Evolutionary conservation across 2,329 filamentous ascomycete species (phyloP), one percentile per base, ranked within the genome.

Genomic region (Daldinia sp.): DNA sequence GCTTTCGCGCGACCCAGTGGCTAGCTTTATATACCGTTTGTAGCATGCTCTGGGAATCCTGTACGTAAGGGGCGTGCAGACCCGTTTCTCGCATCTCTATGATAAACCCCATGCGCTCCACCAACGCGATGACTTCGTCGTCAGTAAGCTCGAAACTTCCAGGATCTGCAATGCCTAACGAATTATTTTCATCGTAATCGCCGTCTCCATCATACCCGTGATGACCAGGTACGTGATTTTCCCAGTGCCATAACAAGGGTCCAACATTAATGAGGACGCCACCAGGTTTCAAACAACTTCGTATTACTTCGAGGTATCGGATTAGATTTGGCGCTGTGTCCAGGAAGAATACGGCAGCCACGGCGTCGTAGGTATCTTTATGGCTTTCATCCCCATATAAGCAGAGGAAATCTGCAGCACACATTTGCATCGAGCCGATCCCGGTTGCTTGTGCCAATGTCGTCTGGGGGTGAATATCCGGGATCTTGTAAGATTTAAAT

Each of bases 261-360:
- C 96, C 96, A 26, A 97, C 83, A 76, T 99, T 99, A 76, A 97
- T 87, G 84, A 97, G 92, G 3, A 97, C 75, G 0, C 96, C 96
- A 28, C 92, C 92, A 0, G 88, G 84, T 72, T 87, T 89, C 56
- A 99, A 86, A 75, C 94, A 97, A 76, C 92, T 88, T 46, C 82
- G 83, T 61, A 98, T 92, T 1, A 94, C 90, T 77, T 97, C 90
- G 37, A 99, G 88, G 77, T 99, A 99, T 1, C 92, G 88, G 60
- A 98, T 91, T 35, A 98, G 79, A 78, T 99, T 98, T 1, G 95
- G 94, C 2, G 96, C 96, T 1, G 96, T 99, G 79, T 99, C 97
- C 65, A 99, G 91, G 82, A 99, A 99, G 82, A 98, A 99, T 10
- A 97, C 92, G 2, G 92, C 93, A 0, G 93, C 90, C 1, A 98